Evolutionary conservation across 108 stramenopile species (phyloP).

Genomic region (Mayamaea pseudoterrestris): DNA sequence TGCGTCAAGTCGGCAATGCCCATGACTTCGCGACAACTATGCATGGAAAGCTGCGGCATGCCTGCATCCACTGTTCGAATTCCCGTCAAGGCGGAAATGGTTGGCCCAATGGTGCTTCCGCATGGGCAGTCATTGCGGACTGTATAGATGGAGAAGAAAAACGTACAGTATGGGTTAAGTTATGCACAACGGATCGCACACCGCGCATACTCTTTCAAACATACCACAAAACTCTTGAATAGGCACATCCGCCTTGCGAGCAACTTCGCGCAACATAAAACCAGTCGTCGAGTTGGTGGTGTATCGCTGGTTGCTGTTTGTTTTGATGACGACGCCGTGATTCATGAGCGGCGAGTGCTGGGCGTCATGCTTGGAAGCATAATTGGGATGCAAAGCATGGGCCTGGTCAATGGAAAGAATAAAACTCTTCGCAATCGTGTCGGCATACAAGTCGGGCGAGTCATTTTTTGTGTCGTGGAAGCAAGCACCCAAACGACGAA

Average conservation of each 20-base stretch:
- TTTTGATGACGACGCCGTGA: constrained; percentile 94
- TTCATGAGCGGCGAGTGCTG: constrained; percentile 88
- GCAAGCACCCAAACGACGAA: constrained; percentile 53
- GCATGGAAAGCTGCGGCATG: constrained; percentile 93
- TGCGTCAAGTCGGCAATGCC: constrained; percentile 65
- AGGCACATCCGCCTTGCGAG: constrained; percentile 42
- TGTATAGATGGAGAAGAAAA: neutral
- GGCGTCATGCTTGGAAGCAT: constrained; percentile 88
- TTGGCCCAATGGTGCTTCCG: constrained; percentile 90
- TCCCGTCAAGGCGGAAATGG: constrained; percentile 67
- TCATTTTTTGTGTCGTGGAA: no score
- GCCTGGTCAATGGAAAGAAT: constrained; percentile 85
- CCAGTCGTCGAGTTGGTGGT: constrained; percentile 87
- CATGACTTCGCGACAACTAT: constrained; percentile 79
- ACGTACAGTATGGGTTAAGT: neutral
- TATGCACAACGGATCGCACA: neutral
- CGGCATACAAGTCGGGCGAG: constrained; percentile 20
- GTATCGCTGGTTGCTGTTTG: constrained; percentile 95
- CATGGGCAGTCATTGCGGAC: constrained; percentile 88
- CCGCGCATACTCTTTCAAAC: neutral
- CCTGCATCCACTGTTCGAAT: constrained; percentile 89
- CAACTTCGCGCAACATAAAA: constrained; percentile 77
- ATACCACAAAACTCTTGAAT: constrained; percentile 41
- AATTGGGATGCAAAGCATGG: constrained; percentile 97
- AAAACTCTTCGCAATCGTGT: constrained; percentile 41